A percentile compares a stretch with the other conserved stretches of the same genome.
These are phyloP conservation scores for Vinca major DNA, from an alignment of 305 asterid genomes.

Conservation along the genomic window DNA sequence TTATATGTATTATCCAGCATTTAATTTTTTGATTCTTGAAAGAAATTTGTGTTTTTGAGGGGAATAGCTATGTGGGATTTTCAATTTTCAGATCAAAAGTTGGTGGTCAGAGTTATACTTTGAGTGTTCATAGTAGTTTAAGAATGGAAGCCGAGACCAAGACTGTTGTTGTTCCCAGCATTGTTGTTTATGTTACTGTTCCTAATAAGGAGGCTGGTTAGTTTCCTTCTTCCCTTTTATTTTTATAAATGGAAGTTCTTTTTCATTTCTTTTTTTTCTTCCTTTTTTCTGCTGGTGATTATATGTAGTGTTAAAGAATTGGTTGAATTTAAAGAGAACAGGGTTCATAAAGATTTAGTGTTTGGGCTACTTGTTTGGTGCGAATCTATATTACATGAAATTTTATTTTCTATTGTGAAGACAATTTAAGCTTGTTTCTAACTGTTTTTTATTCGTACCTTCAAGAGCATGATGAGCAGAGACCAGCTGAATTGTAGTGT, in stretches of 20 bases:
- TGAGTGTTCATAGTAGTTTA: slow-evolving; percentile 27
- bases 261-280: background rate
- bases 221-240: slow-evolving; percentile 6
- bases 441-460: background rate
- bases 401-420: too few relatives aligned
- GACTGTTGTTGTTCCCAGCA: slow-evolving; percentile 49
- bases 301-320: background rate
- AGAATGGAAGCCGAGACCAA: slow-evolving; percentile 63
- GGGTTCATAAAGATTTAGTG: too few relatives aligned
- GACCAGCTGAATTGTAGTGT: background rate
- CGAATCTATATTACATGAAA: too few relatives aligned
- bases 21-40: background rate
- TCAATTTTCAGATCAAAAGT: slow-evolving; percentile 31
- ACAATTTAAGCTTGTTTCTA: too few relatives aligned
- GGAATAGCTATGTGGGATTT: slow-evolving; percentile 13
- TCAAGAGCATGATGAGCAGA: background rate
- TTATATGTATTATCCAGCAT: background rate
- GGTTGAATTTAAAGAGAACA: too few relatives aligned
- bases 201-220: slow-evolving; percentile 90
- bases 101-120: slow-evolving; percentile 21
- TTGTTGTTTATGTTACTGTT: slow-evolving; percentile 95
- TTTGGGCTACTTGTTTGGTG: too few relatives aligned
- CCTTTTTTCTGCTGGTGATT: background rate
- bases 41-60: background rate
- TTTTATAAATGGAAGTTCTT: background rate